phyloP scores from a whole-genome alignment of 2,329 filamentous ascomycete genomes.

The Diaporthe ilicicola region DNA sequence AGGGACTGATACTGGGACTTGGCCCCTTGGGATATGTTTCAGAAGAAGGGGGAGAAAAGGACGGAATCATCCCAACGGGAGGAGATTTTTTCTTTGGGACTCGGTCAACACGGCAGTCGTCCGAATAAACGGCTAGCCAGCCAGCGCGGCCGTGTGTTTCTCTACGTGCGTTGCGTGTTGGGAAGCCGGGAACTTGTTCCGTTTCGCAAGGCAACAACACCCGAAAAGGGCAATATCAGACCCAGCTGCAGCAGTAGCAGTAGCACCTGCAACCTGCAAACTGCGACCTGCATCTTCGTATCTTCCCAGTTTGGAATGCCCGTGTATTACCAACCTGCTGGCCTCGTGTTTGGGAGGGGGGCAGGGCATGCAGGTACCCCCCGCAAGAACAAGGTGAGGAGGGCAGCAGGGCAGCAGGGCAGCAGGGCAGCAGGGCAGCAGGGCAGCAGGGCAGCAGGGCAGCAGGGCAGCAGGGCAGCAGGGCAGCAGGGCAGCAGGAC shows the following conservation, averaged over 20 bases:
- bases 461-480: too few relatives aligned
- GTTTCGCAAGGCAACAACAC: not conserved
- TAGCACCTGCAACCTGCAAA: too few relatives aligned
- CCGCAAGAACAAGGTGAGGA: not conserved
- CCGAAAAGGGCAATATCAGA: not conserved
- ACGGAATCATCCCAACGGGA: not conserved
- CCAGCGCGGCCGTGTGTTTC: not conserved
- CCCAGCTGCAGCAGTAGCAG: not conserved
- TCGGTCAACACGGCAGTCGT: not conserved
- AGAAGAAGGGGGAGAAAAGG: conserved; percentile 1
- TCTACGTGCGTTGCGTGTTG: not conserved
- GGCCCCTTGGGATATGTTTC: conserved; percentile 12
- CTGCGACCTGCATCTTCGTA: not conserved
- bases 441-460: too few relatives aligned
- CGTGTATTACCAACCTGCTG: not conserved
- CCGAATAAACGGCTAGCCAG: conserved; percentile 4
- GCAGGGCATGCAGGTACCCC: not conserved
- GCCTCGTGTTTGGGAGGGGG: too few relatives aligned
- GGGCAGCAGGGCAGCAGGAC: too few relatives aligned
- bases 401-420: too few relatives aligned
- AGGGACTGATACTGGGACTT: conserved; percentile 1
- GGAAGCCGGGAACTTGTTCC: conserved; percentile 16
- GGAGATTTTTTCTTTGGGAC: not conserved
- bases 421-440: too few relatives aligned
- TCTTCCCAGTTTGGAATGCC: not conserved